Evolutionary conservation across 305 asterid species (phyloP).

Genomic region (Rubia tinctorum): DNA sequence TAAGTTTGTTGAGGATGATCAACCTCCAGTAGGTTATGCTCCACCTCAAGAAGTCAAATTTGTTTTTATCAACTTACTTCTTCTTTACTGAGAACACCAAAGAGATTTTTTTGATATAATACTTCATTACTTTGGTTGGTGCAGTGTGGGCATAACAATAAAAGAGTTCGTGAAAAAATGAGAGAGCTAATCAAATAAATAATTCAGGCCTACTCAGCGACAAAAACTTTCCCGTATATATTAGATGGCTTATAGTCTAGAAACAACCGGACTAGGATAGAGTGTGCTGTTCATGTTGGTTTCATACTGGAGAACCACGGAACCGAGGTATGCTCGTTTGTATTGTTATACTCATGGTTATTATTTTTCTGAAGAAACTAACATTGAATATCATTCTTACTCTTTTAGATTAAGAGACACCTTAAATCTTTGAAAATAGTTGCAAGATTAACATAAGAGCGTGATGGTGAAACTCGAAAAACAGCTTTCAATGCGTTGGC

Average conservation of each 20-base stretch:
- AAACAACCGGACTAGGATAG: slow-evolving; percentile 92
- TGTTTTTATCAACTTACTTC: background rate
- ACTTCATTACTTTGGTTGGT: slow-evolving; percentile 19
- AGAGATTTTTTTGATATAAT: slow-evolving; percentile 6
- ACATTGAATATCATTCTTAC: background rate
- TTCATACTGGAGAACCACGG: slow-evolving; percentile 87
- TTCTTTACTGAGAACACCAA: background rate
- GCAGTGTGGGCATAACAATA: slow-evolving; percentile 98
- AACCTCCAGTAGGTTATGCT: too few relatives aligned
- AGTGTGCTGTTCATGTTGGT: slow-evolving; percentile 92
- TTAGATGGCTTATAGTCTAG: slow-evolving; percentile 98
- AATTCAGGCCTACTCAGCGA: slow-evolving; percentile 71
- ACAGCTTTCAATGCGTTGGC: slow-evolving; percentile 95
- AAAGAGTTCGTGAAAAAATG: slow-evolving; percentile 92
- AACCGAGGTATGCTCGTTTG: slow-evolving; percentile 57
- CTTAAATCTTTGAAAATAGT: slow-evolving; percentile 95
- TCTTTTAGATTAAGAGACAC: slow-evolving; percentile 82
- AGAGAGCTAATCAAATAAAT: slow-evolving; percentile 88
- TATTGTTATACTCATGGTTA: background rate
- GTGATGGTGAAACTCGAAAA: slow-evolving; percentile 96
- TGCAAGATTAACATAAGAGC: slow-evolving; percentile 94
- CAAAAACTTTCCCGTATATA: slow-evolving; percentile 91
- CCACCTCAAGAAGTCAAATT: too few relatives aligned
- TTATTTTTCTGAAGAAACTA: background rate
- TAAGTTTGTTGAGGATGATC: too few relatives aligned